Evolutionary conservation across 2,329 filamentous ascomycete genomes (phyloP).

Genomic region (Chrysosporium keratinophilum): DNA sequence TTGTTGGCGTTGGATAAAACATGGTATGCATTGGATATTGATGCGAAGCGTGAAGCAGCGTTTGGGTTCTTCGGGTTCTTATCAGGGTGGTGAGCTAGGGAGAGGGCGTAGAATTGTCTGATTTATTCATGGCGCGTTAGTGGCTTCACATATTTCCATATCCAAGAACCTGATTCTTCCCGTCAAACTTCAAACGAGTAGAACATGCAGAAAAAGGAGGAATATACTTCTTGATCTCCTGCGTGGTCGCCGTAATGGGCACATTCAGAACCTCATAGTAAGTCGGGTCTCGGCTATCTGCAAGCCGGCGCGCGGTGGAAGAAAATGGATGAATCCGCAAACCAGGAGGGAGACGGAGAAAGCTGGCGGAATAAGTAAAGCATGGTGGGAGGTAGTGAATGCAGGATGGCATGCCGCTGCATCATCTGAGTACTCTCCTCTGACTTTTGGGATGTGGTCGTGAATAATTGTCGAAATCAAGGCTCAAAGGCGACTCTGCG

Average conservation of each 20-base stretch:
- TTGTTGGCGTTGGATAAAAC: constrained; percentile 62
- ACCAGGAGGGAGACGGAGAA: constrained; percentile 13
- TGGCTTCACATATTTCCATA: too few species aligned
- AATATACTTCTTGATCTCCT: constrained; percentile 71
- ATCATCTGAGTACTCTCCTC: constrained; percentile 15
- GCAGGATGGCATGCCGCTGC: constrained; percentile 55
- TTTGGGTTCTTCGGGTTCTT: constrained; percentile 66
- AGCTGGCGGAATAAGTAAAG: constrained; percentile 10
- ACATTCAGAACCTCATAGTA: constrained; percentile 78
- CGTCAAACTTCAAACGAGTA: background rate
- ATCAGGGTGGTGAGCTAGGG: constrained; percentile 87
- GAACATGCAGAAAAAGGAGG: background rate
- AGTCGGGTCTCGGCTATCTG: constrained; percentile 39
- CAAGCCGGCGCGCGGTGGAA: constrained; percentile 26
- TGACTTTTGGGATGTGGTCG: background rate
- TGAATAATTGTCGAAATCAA: background rate
- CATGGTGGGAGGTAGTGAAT: constrained; percentile 18
- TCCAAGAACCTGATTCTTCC: background rate
- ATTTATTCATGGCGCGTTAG: background rate
- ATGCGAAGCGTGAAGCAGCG: constrained; percentile 66
- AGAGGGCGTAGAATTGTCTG: constrained; percentile 74
- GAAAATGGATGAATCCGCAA: constrained; percentile 33
- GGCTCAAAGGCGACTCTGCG: background rate
- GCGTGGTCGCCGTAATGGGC: constrained; percentile 54
- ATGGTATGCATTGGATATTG: constrained; percentile 74